A percentile compares a stretch with the other conserved stretches of the same genome.
phyloP scores from a whole-genome alignment of 75 land plant genomes.

The Ceratopteris richardii region DNA sequence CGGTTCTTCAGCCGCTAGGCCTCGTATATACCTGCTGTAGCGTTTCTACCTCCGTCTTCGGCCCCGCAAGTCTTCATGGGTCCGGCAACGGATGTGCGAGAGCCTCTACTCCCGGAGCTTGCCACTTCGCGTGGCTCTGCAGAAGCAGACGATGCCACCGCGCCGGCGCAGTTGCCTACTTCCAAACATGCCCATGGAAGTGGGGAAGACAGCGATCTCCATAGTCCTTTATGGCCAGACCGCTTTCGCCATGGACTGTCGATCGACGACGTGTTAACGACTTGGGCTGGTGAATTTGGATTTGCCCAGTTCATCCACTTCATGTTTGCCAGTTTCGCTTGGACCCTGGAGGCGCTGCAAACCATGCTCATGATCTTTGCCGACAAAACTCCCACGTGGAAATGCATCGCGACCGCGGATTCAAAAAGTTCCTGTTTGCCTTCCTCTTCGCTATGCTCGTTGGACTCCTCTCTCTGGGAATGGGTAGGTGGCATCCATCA shows the following conservation, averaged over 20 bases:
- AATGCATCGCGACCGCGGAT: slow-evolving; percentile 5
- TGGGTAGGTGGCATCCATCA: slow-evolving; percentile 43
- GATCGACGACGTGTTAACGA: slow-evolving; percentile 18
- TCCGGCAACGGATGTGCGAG: too few relatives aligned
- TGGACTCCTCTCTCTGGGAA: slow-evolving; percentile 51
- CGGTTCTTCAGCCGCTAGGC: too few relatives aligned
- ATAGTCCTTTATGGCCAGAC: too few relatives aligned
- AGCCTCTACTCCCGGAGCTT: too few relatives aligned
- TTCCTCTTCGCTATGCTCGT: slow-evolving; percentile 21
- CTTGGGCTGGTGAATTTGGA: slow-evolving; percentile 28
- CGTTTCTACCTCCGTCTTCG: too few relatives aligned
- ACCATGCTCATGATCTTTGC: slow-evolving; percentile 26
- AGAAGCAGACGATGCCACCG: not conserved
- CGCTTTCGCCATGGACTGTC: slow-evolving; percentile 3
- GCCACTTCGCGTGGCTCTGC: too few relatives aligned
- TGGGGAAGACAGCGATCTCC: too few relatives aligned
- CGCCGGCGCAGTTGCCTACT: not conserved
- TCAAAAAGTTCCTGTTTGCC: not conserved
- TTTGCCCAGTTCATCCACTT: slow-evolving; percentile 22
- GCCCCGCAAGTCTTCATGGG: too few relatives aligned
- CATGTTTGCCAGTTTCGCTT: slow-evolving; percentile 19
- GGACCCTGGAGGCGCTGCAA: slow-evolving; percentile 27
- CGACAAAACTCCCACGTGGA: slow-evolving; percentile 19
- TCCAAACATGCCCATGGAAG: not conserved
- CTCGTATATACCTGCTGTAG: too few relatives aligned